phyloP scores from a whole-genome alignment of 768 basidiomycete genomes.

The Omphalotus guepiniiformis region DNA sequence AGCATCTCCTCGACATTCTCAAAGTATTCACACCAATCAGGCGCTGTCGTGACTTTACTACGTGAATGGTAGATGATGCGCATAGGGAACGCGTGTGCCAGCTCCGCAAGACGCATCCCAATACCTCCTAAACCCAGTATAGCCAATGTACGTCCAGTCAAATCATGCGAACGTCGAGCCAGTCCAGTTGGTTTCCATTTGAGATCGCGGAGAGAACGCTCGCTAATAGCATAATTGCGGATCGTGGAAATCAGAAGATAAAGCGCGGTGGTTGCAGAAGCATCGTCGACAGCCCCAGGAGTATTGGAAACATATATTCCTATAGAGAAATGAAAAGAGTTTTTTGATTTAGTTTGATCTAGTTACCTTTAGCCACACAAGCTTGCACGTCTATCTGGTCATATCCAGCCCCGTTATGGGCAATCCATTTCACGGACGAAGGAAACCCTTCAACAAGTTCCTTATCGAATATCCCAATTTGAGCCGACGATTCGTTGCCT shows the following conservation, averaged over 20 bases:
- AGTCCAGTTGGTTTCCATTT: constrained; percentile 58
- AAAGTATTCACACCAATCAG: constrained; percentile 76
- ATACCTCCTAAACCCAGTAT: constrained; percentile 79
- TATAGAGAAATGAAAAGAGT: constrained; percentile 20
- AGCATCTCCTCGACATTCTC: constrained; percentile 60
- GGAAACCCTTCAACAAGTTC: constrained; percentile 71
- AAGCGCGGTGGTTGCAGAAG: constrained; percentile 84
- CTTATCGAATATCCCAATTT: constrained; percentile 76
- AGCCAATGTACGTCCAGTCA: constrained; percentile 64
- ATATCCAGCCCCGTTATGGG: constrained; percentile 91
- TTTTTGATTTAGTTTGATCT: neutral
- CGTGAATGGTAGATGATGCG: constrained; percentile 80
- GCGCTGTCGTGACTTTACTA: constrained; percentile 50
- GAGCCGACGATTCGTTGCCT: constrained; percentile 59
- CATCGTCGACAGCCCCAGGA: constrained; percentile 86
- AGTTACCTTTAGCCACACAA: constrained; percentile 62
- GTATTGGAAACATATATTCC: constrained; percentile 85
- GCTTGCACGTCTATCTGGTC: constrained; percentile 80
- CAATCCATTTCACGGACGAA: constrained; percentile 73
- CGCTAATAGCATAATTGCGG: constrained; percentile 66
- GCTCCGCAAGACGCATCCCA: constrained; percentile 63
- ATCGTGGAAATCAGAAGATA: constrained; percentile 78
- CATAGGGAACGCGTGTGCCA: constrained; percentile 84
- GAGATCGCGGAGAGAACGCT: constrained; percentile 50
- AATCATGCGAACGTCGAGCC: constrained; percentile 51